phyloP scores from a whole-genome alignment of 108 stramenopile species.

The Parmales sp. region DNA sequence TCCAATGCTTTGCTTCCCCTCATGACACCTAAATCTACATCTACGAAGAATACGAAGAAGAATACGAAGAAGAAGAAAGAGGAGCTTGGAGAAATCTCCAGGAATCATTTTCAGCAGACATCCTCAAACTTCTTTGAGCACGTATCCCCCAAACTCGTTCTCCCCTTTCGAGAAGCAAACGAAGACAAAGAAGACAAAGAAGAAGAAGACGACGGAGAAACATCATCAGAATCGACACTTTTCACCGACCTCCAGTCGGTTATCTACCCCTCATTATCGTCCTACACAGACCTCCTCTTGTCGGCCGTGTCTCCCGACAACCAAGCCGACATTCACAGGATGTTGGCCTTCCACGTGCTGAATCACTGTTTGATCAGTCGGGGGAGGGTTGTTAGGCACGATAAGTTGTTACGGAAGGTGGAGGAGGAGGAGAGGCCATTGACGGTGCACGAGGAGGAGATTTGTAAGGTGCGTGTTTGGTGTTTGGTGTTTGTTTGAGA shows the following conservation, averaged over 20 bases:
- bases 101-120: slow-evolving; percentile 24
- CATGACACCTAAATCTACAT: no score
- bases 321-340: slow-evolving; percentile 37
- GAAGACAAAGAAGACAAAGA: not conserved
- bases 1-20: no score
- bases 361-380: slow-evolving; percentile 64
- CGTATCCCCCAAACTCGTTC: slow-evolving; percentile 15
- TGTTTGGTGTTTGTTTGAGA: not conserved
- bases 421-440: slow-evolving; percentile 23
- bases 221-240: slow-evolving; percentile 1
- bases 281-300: slow-evolving; percentile 46
- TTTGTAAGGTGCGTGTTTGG: not conserved
- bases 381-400: slow-evolving; percentile 46
- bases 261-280: slow-evolving; percentile 27
- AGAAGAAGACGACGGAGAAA: not conserved
- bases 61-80: no score
- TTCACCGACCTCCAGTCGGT: slow-evolving; percentile 31
- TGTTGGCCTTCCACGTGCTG: slow-evolving; percentile 51
- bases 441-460: not conserved
- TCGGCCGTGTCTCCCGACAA: slow-evolving; percentile 36
- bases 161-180: not conserved
- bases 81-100: slow-evolving; percentile 18
- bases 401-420: not conserved
- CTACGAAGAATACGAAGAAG: no score
- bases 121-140: slow-evolving; percentile 28